A percentile compares a stretch with the other conserved stretches of the same genome.
Evolutionary conservation across 495 filamentous ascomycete species (phyloP).

Genomic region (Xylaria nigripes): DNA sequence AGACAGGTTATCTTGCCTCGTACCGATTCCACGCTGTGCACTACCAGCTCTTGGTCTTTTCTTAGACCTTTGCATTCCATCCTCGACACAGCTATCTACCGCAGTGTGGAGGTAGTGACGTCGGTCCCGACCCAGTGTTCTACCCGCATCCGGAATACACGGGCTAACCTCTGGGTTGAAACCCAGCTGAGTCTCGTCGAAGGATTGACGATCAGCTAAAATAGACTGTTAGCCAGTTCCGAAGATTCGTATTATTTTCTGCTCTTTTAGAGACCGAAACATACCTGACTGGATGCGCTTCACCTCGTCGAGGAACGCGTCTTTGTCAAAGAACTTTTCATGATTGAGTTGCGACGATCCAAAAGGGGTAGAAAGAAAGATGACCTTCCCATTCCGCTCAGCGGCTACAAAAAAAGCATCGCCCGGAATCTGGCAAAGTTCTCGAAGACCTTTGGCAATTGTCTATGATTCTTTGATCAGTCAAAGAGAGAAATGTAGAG

Average conservation of each 20-base stretch:
- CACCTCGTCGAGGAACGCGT: not conserved
- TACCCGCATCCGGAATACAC: not conserved
- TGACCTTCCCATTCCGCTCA: constrained; percentile 1
- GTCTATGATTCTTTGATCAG: not conserved
- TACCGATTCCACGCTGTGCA: constrained; percentile 16
- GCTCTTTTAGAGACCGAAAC: not conserved
- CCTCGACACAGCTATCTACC: not conserved
- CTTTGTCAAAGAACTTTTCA: constrained; percentile 1
- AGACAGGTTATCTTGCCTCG: constrained; percentile 13
- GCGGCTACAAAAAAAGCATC: constrained; percentile 5
- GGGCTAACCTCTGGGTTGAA: not conserved
- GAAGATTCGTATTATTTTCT: not conserved
- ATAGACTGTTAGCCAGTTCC: not conserved
- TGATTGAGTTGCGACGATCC: constrained; percentile 1
- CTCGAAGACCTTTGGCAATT: constrained; percentile 1
- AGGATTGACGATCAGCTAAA: not conserved
- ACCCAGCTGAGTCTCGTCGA: not conserved
- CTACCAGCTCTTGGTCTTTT: constrained; percentile 30
- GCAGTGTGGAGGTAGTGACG: not conserved
- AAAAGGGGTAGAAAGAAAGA: constrained; percentile 1
- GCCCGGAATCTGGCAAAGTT: constrained; percentile 6
- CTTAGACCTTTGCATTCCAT: constrained; percentile 21
- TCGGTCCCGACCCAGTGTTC: not conserved
- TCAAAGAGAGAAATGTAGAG: not conserved
- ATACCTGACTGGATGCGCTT: constrained; percentile 3